These are phyloP conservation scores for Jaminaea rosea DNA, from an alignment of 1,284 basidiomycete species.

Conservation along the genomic window DNA sequence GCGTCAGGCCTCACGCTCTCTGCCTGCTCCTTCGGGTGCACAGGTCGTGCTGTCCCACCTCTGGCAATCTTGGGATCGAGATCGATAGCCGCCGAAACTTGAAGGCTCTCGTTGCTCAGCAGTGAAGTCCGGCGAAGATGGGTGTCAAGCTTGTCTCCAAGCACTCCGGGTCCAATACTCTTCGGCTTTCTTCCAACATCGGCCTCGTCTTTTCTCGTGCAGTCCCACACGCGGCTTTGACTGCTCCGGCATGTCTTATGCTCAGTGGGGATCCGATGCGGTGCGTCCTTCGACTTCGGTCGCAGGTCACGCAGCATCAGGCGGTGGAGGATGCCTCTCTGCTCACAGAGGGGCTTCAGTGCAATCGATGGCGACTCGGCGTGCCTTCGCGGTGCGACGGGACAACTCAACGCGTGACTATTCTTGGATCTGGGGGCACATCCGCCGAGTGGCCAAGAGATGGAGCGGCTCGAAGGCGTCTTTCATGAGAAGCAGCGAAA, in stretches of 20 bases:
- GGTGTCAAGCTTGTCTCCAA: neutral
- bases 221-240: too few relatives aligned
- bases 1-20: neutral
- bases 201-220: neutral
- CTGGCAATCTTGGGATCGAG: too few relatives aligned
- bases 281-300: neutral
- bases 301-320: neutral
- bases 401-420: constrained; percentile 3
- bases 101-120: too few relatives aligned
- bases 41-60: neutral
- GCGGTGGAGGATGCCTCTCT: neutral
- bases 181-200: too few relatives aligned
- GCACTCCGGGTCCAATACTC: too few relatives aligned
- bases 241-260: too few relatives aligned
- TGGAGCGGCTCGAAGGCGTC: neutral
- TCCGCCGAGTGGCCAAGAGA: neutral
- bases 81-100: too few relatives aligned
- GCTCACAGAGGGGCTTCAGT: neutral
- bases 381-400: neutral
- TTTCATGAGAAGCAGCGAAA: neutral
- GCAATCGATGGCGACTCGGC: constrained; percentile 3
- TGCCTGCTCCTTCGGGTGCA: neutral
- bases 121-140: neutral
- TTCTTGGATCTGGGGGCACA: neutral
- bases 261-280: too few relatives aligned